Base-by-base conservation (phyloP, 805 yeast species). In the Hanseniaspora hatyaiensis region DNA sequence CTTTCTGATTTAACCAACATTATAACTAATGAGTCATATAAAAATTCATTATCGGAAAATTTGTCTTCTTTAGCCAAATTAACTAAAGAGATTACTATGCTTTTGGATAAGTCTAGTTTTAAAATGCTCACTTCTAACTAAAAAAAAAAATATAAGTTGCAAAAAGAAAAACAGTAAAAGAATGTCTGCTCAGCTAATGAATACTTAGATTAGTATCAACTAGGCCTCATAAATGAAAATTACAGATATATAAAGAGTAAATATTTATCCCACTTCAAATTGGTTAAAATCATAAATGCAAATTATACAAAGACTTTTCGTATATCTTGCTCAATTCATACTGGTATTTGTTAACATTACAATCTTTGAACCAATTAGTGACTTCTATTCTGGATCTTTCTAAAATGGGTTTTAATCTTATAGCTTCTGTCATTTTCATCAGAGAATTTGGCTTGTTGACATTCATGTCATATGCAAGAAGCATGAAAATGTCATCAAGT, bases 61-160 rank as follows among this genome's bases (percentile, higher is more conserved):
- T 73, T 89, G 64, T 84, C 95, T 0, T 75, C 78, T 31, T 67
- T 89, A 50, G 88, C 96, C 0, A 78, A 85, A 53, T 82, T 88
- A 3, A 85, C 96, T 3, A 89, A 89, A 57, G 97, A 89, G 58
- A 82, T 89, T 13, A 87, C 96, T 0, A 78, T 85, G n/a, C 70
- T 84, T 55, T 65, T 88, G 36, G 96, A 88, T 59, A 69, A 73
- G 34, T 75, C 82, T 51, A 34, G 41, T 19, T 45, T 34, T 22
- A 45, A 45, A 31, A 34, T 31, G 1, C 12, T 16, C 4, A 18
- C 31, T 3, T 15, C 40, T 23, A 30, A 11, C 24, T 16, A 13
- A 18, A 23, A 16, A n/a, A 15, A 40, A 13, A 19, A 13, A 19
- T 40, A 19, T 12, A 19, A 12, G 12, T 16, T 24, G 8, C 12